Percentiles rank a stretch among this genome's conserved stretches.
phyloP scores from a whole-genome alignment of 495 filamentous ascomycete genomes.

The Tetracladium setigerum region DNA sequence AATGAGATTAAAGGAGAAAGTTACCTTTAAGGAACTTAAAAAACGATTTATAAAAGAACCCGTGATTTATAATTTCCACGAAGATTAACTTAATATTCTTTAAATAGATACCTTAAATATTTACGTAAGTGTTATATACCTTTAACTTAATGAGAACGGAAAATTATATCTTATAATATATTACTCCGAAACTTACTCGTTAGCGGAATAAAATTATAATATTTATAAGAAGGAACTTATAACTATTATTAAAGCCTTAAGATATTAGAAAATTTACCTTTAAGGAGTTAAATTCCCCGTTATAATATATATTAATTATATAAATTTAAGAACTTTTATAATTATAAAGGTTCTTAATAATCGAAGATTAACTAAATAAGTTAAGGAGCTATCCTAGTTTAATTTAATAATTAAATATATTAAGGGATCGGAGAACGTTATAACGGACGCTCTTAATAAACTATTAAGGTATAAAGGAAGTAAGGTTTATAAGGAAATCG shows the following conservation, averaged over 20 bases:
- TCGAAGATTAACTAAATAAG: conserved; percentile 16
- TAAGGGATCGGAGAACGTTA: conserved; percentile 1
- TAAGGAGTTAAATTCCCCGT: conserved; percentile 3
- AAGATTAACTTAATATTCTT: background rate
- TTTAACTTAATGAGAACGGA: background rate
- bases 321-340: conserved; percentile 23
- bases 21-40: conserved; percentile 2
- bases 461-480: background rate
- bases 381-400: conserved; percentile 21
- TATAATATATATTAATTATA: conserved; percentile 19
- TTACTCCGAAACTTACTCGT: conserved; percentile 14
- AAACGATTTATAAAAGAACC: background rate
- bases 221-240: conserved; percentile 23
- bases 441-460: conserved; percentile 1
- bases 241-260: conserved; percentile 18
- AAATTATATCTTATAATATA: conserved; percentile 3
- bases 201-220: conserved; percentile 19
- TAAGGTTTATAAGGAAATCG: conserved; percentile 6
- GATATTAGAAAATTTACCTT: conserved; percentile 20
- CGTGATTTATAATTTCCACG: background rate
- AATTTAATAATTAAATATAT: conserved; percentile 20
- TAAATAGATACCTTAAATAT: conserved; percentile 13
- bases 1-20: conserved; percentile 5
- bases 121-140: conserved; percentile 2
- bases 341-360: conserved; percentile 20